phyloP scores from a whole-genome alignment of 2,329 filamentous ascomycete genomes.

The Periconia sp. region DNA sequence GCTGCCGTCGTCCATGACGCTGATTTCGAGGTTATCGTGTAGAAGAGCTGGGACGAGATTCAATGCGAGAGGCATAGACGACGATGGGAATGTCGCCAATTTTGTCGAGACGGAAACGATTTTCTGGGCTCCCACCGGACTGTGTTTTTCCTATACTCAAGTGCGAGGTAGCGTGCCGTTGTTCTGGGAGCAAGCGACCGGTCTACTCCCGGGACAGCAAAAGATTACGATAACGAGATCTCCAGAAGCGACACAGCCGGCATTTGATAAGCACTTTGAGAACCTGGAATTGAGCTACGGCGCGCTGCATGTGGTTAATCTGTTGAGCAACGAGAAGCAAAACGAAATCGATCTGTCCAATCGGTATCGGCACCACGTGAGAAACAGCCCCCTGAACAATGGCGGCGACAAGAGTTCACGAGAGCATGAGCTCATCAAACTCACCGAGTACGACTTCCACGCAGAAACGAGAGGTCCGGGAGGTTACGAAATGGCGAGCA shows the following conservation, averaged over 20 bases:
- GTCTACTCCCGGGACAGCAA: conserved; percentile 86
- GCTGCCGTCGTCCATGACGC: conserved; percentile 78
- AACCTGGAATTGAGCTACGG: conserved; percentile 85
- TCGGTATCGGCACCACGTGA: conserved; percentile 77
- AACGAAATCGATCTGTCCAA: conserved; percentile 82
- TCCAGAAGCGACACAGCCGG: conserved; percentile 85
- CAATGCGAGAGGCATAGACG: conserved; percentile 95
- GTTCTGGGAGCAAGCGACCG: conserved; percentile 94
- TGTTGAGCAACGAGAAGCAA: conserved; percentile 86
- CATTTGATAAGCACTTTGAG: conserved; percentile 94
- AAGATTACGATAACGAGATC: conserved; percentile 92
- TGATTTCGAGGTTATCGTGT: conserved; percentile 91
- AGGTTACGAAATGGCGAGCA: conserved; percentile 87
- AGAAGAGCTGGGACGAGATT: conserved; percentile 90
- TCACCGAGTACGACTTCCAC: conserved; percentile 95
- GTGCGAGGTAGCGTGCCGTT: conserved; percentile 90
- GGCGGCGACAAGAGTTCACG: conserved; percentile 55
- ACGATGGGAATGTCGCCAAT: conserved; percentile 96
- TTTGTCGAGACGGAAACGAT: conserved; percentile 98
- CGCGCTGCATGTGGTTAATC: conserved; percentile 87
- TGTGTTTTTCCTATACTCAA: conserved; percentile 92
- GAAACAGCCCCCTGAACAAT: conserved; percentile 69
- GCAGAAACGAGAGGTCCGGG: conserved; percentile 84
- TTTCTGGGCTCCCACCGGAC: conserved; percentile 76
- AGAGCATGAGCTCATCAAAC: conserved; percentile 74